Base-by-base conservation (phyloP, 2,329 filamentous ascomycete genomes). In the Colletotrichum siamense region DNA sequence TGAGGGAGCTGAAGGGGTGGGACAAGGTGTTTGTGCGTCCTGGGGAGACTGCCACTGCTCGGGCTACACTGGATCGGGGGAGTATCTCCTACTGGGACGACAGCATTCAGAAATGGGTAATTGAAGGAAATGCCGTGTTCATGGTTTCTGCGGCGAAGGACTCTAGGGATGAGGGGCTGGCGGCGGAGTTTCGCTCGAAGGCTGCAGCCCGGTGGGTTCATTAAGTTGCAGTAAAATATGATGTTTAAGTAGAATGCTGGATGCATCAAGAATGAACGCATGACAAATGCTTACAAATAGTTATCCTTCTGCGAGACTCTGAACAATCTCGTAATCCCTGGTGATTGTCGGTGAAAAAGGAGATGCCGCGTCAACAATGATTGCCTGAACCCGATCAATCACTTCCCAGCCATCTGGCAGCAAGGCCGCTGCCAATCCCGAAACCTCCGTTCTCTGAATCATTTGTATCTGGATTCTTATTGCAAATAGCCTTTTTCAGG, bases 211-310 rank as follows among this genome's bases (percentile, higher is more conserved):
- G 2, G 8, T 49, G 39, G 39, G 39, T 49, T 12, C 39, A 49
- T 12, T 49, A 49, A 49, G 18, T 2, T 12, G 18, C 1, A 44
- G 1, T 1, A n/a, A n/a, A n/a, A 10, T 18, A n/a, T 44, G 18
- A n/a, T 10, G 1, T n/a, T 44, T 1, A 44, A 44, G 39, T 44
- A 44, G 39, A 44, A 44, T 44, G 1, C 18, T 12, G 18, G 18
- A 4, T 0, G 39, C 39, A 44, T 44, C 39, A 44, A 44, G 18
- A 44, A 6, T n/a, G 8, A n/a, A 10, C 16, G 6, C 6, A 10
- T 6, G 5, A n/a, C 39, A 44, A 1, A n/a, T 1, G 8, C 16
- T 5, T n/a, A n/a, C 8, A 44, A 2, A 44, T n/a, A 4, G 5
- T 10, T 12, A 49, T 49, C 0, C 18, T n/a, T n/a, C 39, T 49